Base-by-base conservation (phyloP, 2,329 filamentous ascomycete species). In the Coniochaeta sp. region DNA sequence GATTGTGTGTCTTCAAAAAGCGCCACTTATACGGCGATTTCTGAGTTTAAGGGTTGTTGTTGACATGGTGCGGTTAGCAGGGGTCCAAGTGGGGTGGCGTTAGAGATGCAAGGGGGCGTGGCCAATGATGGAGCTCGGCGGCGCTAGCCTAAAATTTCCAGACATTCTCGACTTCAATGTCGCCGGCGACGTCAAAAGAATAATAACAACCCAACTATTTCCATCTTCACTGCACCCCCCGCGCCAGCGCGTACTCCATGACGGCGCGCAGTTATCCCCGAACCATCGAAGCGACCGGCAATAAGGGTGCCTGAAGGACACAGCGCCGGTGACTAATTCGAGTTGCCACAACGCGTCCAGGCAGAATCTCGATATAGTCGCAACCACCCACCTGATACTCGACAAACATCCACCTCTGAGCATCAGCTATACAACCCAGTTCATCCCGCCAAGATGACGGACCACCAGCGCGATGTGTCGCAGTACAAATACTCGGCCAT, bases 401-500 rank as follows among this genome's bases (percentile, higher is more conserved):
- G 12, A 24, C 38, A 22, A n/a, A 42, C 22, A 24, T 24, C 20
- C 38, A 10, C n/a, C 6, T 26, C 22, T 18, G 45, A 22, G 47
- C 32, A 31, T 32, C 49, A 49, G 18, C 30, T 38, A 22, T 27
- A 32, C 22, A n/a, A n/a, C n/a, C n/a, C n/a, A n/a, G n/a, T n/a
- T n/a, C n/a, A 18, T 48, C 57, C 61, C 63, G 65, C 59, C 69
- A 78, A 67, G 53, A 91, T 92, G 89, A 79, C 87, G 70, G 87
- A 85, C 69, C 78, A 82, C 70, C 77, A 85, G 65, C 82, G 82
- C 71, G 83, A 94, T 86, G 88, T 95, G 65, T 91, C 90, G 71
- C 91, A 96, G 74, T 96, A 95, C 82, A 96, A 96, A 74, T 96
- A 96, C 82, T 91, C 91, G 84, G 91, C 89, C 71, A 97, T 99